Evolutionary conservation across 352 stramenopile species (phyloP), one percentile per base, ranked within the genome.

Genomic region (Pythium myriotylum): DNA sequence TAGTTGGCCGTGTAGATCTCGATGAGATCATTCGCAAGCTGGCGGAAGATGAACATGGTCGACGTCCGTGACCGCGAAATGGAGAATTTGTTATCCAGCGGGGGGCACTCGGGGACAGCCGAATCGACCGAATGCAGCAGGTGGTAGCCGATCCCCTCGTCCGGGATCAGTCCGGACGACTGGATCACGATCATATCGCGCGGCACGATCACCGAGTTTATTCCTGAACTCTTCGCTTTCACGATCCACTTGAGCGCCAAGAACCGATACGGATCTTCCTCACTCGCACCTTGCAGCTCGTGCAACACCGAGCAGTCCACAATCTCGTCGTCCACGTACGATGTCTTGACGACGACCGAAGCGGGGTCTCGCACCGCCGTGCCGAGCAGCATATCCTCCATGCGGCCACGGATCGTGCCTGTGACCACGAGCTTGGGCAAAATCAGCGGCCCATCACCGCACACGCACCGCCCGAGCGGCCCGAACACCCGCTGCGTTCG

Each of bases 241-340:
- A 67, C 59, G 22, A 65, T 46, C 65, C 65, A 72, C 35, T 68
- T 67, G 20, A 72, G 24, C 14, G 56, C 58, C 1, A 60, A 17
- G 52, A 64, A 67, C 3, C 48, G 39, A 50, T 59, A 72, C 27
- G 65, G 65, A 16, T 67, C 54, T 4, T 48, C 26, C 4, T 16
- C 49, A 0, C 74, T 84, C 26, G 78, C 69, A 0, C 72, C 66
- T 2, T 67, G 69, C 54, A 87, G 64, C 45, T 79, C 51, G 35
- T 70, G 75, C 37, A 89, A 52, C 22, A 77, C 75, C 24, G 76
- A 65, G 26, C 59, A 74, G 46, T 88, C 79, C 7, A 83, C 69
- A 16, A 80, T 51, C 13, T 73, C 70, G 59, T 86, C 73, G 32
- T 81, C 58, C 8, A 76, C 79, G 55, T 78, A 84, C 7, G 73